These are phyloP conservation scores for Xylariales sp. DNA, from an alignment of 2,329 filamentous ascomycete species.

Conservation along the genomic window DNA sequence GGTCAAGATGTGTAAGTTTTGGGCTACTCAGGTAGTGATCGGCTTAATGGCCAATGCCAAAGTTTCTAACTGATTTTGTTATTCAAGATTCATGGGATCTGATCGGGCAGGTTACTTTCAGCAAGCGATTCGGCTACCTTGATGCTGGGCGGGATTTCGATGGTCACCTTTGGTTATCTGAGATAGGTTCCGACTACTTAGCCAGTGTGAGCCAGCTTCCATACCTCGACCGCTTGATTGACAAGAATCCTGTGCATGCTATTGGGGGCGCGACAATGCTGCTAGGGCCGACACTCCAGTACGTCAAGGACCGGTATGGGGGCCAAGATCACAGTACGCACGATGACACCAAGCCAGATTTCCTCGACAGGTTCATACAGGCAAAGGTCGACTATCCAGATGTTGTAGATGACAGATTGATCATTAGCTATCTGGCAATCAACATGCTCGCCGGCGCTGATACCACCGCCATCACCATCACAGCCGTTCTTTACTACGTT, in stretches of 20 bases:
- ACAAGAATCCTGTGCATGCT: constrained; percentile 27
- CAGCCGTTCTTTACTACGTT: constrained; percentile 26
- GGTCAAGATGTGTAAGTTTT: too few species aligned
- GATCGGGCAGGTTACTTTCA: too few species aligned
- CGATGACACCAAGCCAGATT: constrained; percentile 8
- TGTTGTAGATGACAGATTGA: constrained; percentile 21
- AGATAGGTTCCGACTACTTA: too few species aligned
- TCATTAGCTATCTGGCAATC: constrained; percentile 18
- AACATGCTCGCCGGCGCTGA: constrained; percentile 10
- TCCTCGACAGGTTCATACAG: constrained; percentile 22
- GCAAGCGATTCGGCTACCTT: too few species aligned
- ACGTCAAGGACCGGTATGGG: constrained; percentile 2
- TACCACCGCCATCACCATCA: constrained; percentile 15
- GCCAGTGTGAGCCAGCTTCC: too few species aligned
- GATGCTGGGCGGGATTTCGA: too few species aligned
- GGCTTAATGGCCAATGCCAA: too few species aligned
- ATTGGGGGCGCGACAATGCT: constrained; percentile 5
- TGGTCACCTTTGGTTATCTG: too few species aligned
- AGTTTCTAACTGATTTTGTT: too few species aligned
- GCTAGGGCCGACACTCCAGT: neutral
- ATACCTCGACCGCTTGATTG: constrained; percentile 30
- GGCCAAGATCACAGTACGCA: constrained; percentile 4
- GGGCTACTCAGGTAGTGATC: too few species aligned
- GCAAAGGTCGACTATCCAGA: constrained; percentile 18
- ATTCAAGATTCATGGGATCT: too few species aligned